Evolutionary conservation across 108 stramenopile genomes (phyloP).

Genomic region (Fragilaria radians): DNA sequence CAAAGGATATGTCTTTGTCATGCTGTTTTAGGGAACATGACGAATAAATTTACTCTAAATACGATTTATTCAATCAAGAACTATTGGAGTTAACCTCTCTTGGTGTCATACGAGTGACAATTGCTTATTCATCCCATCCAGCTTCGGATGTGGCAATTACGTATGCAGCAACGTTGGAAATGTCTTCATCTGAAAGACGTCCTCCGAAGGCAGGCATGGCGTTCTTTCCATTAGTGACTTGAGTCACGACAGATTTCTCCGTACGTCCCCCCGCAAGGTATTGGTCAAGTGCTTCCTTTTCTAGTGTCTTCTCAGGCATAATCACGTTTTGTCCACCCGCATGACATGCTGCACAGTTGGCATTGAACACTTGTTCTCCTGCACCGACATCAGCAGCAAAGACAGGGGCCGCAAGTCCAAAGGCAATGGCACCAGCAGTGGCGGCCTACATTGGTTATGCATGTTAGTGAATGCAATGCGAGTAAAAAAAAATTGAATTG

Average conservation of each 20-base stretch:
- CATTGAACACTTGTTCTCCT: conserved; percentile 86
- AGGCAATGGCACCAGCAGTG: conserved; percentile 58
- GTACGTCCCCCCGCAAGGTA: conserved; percentile 84
- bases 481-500: not conserved
- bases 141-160: conserved; percentile 73
- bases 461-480: conserved; percentile 1
- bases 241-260: conserved; percentile 75
- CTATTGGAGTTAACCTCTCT: no score
- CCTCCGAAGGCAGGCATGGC: conserved; percentile 96
- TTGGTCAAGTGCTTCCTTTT: conserved; percentile 87
- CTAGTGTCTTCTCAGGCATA: conserved; percentile 91
- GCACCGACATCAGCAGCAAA: conserved; percentile 80
- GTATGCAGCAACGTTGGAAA: conserved; percentile 86
- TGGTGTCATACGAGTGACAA: not conserved
- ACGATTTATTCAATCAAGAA: no score
- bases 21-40: no score
- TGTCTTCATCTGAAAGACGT: conserved; percentile 84
- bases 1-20: no score
- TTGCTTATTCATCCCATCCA: conserved; percentile 53
- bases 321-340: conserved; percentile 93
- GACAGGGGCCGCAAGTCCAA: conserved; percentile 56
- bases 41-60: conserved; percentile 8
- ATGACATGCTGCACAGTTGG: conserved; percentile 95
- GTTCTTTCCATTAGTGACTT: conserved; percentile 95
- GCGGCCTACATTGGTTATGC: conserved; percentile 47